Conservation (phyloP, 345 rosid species). For the Geranium rotundifolium region DNA sequence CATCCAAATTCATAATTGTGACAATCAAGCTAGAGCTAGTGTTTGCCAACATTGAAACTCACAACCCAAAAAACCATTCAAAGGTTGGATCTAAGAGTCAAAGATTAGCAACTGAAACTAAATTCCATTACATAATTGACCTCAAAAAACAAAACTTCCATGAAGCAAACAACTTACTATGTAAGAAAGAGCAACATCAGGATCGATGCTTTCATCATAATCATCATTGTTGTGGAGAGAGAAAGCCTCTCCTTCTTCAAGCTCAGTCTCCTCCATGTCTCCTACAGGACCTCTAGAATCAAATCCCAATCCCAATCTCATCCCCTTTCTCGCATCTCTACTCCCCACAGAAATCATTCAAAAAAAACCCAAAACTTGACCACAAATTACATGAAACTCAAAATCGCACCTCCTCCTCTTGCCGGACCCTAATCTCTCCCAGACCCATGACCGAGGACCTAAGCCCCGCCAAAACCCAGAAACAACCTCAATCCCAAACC, state of each 20-base stretch:
- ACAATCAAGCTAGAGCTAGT: background rate
- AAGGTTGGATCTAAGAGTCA: background rate
- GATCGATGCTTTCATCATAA: constrained; percentile 5
- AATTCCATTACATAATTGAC: background rate
- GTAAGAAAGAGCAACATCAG: constrained; percentile 17
- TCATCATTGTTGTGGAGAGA: constrained; percentile 15
- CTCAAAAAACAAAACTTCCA: constrained; percentile 1
- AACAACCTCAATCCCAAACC: background rate
- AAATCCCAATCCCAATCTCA: constrained; percentile 19
- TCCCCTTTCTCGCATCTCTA: constrained; percentile 23
- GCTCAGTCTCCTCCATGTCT: constrained; percentile 30
- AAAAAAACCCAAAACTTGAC: background rate
- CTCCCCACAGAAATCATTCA: constrained; percentile 22
- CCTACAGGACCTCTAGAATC: constrained; percentile 5
- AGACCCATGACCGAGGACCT: background rate
- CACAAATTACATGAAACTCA: background rate
- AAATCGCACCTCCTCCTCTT: background rate
- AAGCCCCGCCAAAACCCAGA: constrained; percentile 6
- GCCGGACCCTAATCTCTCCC: background rate
- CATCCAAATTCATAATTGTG: no score
- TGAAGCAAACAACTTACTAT: constrained; percentile 8
- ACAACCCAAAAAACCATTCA: background rate
- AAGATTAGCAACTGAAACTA: background rate
- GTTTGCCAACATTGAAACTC: background rate
- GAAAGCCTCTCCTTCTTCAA: constrained; percentile 32